These are phyloP conservation scores for Jackrogersella minutella DNA, from an alignment of 495 filamentous ascomycete species.

Conservation along the genomic window DNA sequence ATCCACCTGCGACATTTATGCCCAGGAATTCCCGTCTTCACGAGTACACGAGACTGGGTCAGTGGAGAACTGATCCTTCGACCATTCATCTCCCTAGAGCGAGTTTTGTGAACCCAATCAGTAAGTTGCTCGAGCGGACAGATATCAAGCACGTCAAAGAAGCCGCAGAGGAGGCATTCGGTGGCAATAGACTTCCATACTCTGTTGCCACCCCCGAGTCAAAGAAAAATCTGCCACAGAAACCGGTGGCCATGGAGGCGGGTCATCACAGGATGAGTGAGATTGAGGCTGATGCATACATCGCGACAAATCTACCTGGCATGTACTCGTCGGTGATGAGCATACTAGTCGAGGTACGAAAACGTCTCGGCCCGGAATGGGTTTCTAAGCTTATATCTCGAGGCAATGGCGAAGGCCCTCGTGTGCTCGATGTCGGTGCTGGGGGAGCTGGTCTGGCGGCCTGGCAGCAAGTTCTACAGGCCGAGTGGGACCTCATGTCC, in stretches of 20 bases:
- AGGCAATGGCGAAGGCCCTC: constrained; percentile 70
- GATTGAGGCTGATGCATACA: constrained; percentile 86
- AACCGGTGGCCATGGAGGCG: constrained; percentile 73
- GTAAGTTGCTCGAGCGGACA: constrained; percentile 67
- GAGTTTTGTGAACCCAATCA: constrained; percentile 72
- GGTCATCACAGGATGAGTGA: constrained; percentile 76
- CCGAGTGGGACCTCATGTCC: constrained; percentile 75
- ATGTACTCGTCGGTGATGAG: constrained; percentile 79
- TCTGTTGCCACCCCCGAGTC: constrained; percentile 59
- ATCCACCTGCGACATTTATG: constrained; percentile 44
- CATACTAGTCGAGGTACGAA: constrained; percentile 81
- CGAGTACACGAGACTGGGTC: constrained; percentile 67
- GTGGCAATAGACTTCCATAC: constrained; percentile 75
- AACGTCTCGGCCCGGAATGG: constrained; percentile 84
- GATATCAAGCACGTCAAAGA: constrained; percentile 76
- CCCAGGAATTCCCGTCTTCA: constrained; percentile 60
- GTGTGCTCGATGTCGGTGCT: constrained; percentile 83
- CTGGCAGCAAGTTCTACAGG: constrained; percentile 81
- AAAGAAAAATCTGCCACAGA: constrained; percentile 63
- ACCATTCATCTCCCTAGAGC: constrained; percentile 75
- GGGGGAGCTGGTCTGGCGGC: constrained; percentile 86
- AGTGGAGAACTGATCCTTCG: constrained; percentile 70
- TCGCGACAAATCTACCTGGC: constrained; percentile 81
- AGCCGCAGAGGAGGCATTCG: constrained; percentile 73
- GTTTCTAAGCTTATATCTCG: constrained; percentile 70